A percentile compares a stretch with the other conserved stretches of the same genome.
Conservation (phyloP, 352 stramenopile genomes). For the Globisporangium carolinianum region DNA sequence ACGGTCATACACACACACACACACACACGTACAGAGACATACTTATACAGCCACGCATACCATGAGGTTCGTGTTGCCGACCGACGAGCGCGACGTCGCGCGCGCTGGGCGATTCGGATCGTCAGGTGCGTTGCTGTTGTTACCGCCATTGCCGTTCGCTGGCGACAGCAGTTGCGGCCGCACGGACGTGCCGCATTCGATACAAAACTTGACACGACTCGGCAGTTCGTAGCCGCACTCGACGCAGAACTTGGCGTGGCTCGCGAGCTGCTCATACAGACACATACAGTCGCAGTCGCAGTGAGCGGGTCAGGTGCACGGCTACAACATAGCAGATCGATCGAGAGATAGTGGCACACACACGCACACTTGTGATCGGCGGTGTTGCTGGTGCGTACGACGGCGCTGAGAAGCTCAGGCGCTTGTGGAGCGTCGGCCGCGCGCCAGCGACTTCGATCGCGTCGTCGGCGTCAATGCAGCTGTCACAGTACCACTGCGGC, state of each 20-base stretch:
- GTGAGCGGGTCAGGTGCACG: too few relatives aligned
- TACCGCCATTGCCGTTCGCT: slow-evolving; percentile 17
- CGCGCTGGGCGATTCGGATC: slow-evolving; percentile 27
- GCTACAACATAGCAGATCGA: slow-evolving; percentile 1
- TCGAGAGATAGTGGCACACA: slow-evolving; percentile 13
- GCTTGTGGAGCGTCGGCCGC: slow-evolving; percentile 40
- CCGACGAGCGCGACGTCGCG: slow-evolving; percentile 34
- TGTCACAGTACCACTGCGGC: slow-evolving; percentile 75
- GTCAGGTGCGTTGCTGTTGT: neutral
- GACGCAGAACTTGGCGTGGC: slow-evolving; percentile 74
- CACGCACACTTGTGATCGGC: slow-evolving; percentile 42
- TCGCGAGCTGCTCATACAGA: slow-evolving; percentile 31
- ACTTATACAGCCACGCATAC: slow-evolving; percentile 12
- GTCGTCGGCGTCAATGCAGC: slow-evolving; percentile 59
- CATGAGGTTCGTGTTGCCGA: slow-evolving; percentile 39
- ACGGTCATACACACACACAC: neutral
- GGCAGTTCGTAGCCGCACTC: slow-evolving; percentile 81
- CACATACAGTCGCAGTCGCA: slow-evolving; percentile 14
- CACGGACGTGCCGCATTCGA: slow-evolving; percentile 75
- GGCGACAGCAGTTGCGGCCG: slow-evolving; percentile 48
- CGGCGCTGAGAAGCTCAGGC: slow-evolving; percentile 50
- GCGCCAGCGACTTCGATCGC: slow-evolving; percentile 59
- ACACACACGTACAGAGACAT: neutral
- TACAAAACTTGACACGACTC: slow-evolving; percentile 78
- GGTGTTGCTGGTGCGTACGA: slow-evolving; percentile 27